A percentile compares a stretch with the other conserved stretches of the same genome.
Evolutionary conservation across 2,329 filamentous ascomycete genomes (phyloP).

Genomic region (Calonectria ilicicola): DNA sequence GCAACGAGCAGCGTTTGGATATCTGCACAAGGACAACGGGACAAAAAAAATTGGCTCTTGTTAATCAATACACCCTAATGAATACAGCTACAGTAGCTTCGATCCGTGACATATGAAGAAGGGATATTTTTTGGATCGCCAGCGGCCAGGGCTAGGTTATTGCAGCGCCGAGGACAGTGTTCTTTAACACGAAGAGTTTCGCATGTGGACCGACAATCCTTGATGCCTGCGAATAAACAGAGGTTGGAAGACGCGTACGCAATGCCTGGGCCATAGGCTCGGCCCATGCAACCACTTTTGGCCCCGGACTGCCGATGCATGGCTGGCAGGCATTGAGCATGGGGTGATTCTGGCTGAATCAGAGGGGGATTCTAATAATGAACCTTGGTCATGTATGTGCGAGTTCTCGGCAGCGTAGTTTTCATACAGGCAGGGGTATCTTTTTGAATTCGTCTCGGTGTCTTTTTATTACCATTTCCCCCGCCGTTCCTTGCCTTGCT

Average conservation of each 20-base stretch:
- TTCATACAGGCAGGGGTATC: slow-evolving; percentile 7
- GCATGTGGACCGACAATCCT: not conserved
- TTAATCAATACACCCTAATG: not conserved
- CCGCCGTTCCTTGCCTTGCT: not conserved
- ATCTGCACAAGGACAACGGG: not conserved
- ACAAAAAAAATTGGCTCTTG: not conserved
- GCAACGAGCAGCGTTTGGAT: slow-evolving; percentile 1
- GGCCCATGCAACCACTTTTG: slow-evolving; percentile 16
- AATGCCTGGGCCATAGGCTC: not conserved
- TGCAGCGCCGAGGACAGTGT: not conserved
- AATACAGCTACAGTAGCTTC: too few relatives aligned
- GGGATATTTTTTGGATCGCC: not conserved
- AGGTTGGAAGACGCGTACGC: not conserved
- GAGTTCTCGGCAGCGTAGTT: not conserved
- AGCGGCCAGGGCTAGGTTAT: not conserved
- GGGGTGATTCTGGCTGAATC: not conserved
- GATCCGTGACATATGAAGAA: not conserved
- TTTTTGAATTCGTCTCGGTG: slow-evolving; percentile 1
- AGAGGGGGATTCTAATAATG: not conserved
- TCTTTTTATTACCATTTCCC: slow-evolving; percentile 1
- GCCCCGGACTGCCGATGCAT: slow-evolving; percentile 6
- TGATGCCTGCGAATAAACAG: not conserved
- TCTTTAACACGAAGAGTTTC: not conserved
- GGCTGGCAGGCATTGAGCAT: not conserved
- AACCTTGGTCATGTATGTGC: not conserved